These are phyloP conservation scores for Paramecium bursaria DNA, from an alignment of 73 alveolate species.

Conservation along the genomic window DNA sequence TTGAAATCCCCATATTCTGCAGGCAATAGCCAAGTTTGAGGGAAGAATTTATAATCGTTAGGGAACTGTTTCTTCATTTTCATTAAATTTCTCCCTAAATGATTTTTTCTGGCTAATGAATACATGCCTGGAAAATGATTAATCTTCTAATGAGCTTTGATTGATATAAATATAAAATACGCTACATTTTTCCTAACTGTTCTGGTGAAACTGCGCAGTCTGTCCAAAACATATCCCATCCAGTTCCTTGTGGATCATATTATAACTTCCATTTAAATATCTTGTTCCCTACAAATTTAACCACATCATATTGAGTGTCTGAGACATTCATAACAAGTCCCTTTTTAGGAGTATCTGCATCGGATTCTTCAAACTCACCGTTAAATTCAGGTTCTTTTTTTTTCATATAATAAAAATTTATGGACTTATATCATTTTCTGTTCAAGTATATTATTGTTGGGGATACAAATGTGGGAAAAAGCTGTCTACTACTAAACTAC, in stretches of 20 bases:
- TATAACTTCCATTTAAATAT: conserved; percentile 71
- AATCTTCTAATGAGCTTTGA: conserved; percentile 85
- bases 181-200: conserved; percentile 74
- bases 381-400: conserved; percentile 39
- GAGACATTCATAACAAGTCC: conserved; percentile 73
- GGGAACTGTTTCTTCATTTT: conserved; percentile 81
- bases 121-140: conserved; percentile 94
- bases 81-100: conserved; percentile 86
- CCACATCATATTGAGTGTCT: conserved; percentile 80
- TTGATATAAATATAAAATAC: conserved; percentile 7
- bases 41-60: conserved; percentile 82
- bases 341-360: conserved; percentile 32
- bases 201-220: conserved; percentile 81
- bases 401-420: conserved; percentile 23
- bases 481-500: conserved; percentile 79
- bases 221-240: conserved; percentile 79
- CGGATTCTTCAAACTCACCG: not conserved
- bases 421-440: conserved; percentile 63
- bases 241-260: conserved; percentile 61
- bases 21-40: conserved; percentile 88
- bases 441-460: conserved; percentile 68
- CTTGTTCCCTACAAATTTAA: conserved; percentile 80
- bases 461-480: conserved; percentile 82
- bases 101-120: conserved; percentile 91
- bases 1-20: conserved; percentile 74